A percentile compares a stretch with the other conserved stretches of the same genome.
Evolutionary conservation across 73 alveolate genomes (phyloP).

Genomic region (Tetrahymena borealis): DNA sequence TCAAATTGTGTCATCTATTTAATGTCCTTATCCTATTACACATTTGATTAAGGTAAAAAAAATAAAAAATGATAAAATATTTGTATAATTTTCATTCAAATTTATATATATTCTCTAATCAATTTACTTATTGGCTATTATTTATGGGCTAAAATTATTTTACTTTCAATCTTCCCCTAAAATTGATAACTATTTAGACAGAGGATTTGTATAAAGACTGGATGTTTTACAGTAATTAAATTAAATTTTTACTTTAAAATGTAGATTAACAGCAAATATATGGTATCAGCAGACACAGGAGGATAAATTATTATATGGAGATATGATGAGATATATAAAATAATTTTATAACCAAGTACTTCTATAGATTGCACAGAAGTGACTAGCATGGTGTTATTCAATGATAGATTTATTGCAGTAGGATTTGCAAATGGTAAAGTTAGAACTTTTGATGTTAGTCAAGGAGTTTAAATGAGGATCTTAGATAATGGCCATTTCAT

Average conservation of each 20-base stretch:
- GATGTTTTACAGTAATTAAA: too few relatives aligned
- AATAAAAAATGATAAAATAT: neutral
- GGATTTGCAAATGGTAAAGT: neutral
- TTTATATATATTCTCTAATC: too few relatives aligned
- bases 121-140: too few relatives aligned
- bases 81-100: neutral
- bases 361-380: neutral
- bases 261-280: neutral
- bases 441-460: neutral
- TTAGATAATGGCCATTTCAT: neutral
- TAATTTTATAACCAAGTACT: neutral
- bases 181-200: too few relatives aligned
- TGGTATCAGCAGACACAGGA: neutral
- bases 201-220: too few relatives aligned
- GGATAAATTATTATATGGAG: neutral
- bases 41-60: neutral
- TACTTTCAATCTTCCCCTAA: too few relatives aligned
- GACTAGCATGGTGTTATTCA: neutral
- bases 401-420: neutral
- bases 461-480: neutral
- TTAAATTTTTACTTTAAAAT: neutral
- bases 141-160: too few relatives aligned
- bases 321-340: neutral
- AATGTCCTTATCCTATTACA: neutral
- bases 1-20: neutral